A percentile compares a stretch with the other conserved stretches of the same genome.
Conservation (phyloP, 1,284 basidiomycete genomes). For the Boletus albobrunnescens region DNA sequence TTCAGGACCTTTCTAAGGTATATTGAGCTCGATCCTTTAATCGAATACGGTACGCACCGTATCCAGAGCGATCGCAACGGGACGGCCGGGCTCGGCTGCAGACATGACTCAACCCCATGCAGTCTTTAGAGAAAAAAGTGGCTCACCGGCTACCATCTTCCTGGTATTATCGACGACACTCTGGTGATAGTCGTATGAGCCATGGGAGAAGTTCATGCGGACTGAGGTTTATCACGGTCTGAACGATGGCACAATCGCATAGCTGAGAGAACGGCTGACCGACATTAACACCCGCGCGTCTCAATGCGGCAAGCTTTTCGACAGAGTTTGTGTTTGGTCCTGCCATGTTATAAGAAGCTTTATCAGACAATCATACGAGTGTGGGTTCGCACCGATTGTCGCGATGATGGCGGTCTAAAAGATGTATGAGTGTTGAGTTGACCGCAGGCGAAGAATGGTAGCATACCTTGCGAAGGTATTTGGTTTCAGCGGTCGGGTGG, state of each 20-base stretch:
- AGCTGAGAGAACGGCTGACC: conserved; percentile 51
- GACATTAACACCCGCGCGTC: conserved; percentile 91
- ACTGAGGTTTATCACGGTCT: conserved; percentile 46
- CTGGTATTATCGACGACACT: conserved; percentile 96
- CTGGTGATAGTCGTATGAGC: conserved; percentile 95
- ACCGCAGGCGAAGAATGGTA: neutral
- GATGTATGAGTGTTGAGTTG: conserved; percentile 7
- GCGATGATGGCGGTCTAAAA: conserved; percentile 90
- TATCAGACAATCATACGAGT: conserved; percentile 1
- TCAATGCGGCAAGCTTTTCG: conserved; percentile 79
- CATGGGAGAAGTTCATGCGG: conserved; percentile 98
- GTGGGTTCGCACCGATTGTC: conserved; percentile 72
- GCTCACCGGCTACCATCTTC: conserved; percentile 72
- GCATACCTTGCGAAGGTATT: conserved; percentile 82
- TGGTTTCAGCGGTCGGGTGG: conserved; percentile 70
- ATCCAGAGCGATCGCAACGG: conserved; percentile 96
- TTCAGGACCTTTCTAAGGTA: conserved; percentile 90
- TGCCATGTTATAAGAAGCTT: conserved; percentile 32
- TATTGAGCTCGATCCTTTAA: conserved; percentile 13
- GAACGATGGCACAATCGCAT: conserved; percentile 4
- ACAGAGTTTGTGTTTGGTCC: conserved; percentile 90
- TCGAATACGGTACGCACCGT: conserved; percentile 54
- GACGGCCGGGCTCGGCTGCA: conserved; percentile 67
- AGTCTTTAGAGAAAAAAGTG: neutral
- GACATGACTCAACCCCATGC: conserved; percentile 12